Evolutionary conservation across 169 alveolate species (phyloP), one percentile per base, ranked within the genome.

Genomic region (Babesia ovis): DNA sequence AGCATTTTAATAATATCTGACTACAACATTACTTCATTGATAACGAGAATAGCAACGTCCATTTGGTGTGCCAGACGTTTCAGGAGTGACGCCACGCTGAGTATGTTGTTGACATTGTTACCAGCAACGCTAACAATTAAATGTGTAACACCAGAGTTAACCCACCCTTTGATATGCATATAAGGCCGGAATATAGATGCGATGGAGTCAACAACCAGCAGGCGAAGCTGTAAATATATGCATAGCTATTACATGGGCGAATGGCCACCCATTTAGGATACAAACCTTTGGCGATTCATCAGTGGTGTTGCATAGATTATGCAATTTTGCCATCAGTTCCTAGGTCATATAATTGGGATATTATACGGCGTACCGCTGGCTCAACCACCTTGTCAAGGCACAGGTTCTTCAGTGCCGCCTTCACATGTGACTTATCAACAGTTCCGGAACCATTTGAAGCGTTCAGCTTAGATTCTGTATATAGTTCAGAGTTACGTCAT

Each of bases 171-270:
- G 22, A 43, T 5, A 22, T 22, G 34, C 43, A 53, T 22, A n/a
- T 12, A 35, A 12, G 68, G 31, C 22, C 86, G 5, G 54, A 60
- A 77, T 11, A 77, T 18, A 8, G 82, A 43, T 4, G 86, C 82
- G 39, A 77, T 77, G 5, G 86, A 77, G 61, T 77, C 86, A 3
- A 77, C 39, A 4, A 77, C 73, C 32, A 77, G 34, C 8, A 77
- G 82, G 41, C 73, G 71, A 32, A 77, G 51, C 86, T 77, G 73
- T 8, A 48, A 20, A 18, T 48, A 20, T 20, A 8, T n/a, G n/a
- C n/a, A n/a, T n/a, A n/a, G n/a, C n/a, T n/a, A n/a, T n/a, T n/a
- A n/a, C n/a, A 8, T 43, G n/a, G 35, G 46, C 14, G n/a, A n/a
- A 6, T 56, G 67, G n/a, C 8, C 67, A 56, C 67, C 45, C 20